Base-by-base conservation (phyloP, 148 eudicot species). In the Fagopyrum tataricum region DNA sequence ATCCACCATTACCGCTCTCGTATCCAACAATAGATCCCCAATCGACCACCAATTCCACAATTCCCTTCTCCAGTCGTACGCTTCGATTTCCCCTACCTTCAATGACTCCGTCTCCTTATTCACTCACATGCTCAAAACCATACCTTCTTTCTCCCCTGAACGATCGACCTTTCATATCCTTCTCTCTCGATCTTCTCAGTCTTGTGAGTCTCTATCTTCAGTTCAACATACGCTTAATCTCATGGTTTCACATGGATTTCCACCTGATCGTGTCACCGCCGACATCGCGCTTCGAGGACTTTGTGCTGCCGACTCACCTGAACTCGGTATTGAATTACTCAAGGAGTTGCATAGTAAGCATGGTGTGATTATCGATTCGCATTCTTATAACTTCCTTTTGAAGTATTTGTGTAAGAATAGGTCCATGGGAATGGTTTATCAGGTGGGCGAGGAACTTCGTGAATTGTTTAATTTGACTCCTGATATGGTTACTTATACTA, bases 401-500 rank as follows among this genome's bases (percentile, higher is more conserved):
- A 94, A 87, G 78, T 73, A 80, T 37, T 70, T 89, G 7, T 84
- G 89, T 24, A 88, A 67, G 66, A 77, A 73, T 72, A 75, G 85
- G 75, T 78, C 92, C 0, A 67, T 91, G 78, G 76, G 72, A 18
- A 81, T 55, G 74, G 89, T 88, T 48, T 87, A 90, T 77, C 43
- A 14, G 4, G 84, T 91, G 61, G 84, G 91, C 18, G 78, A 69
- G 7, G 90, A 87, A 13, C 81, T 94, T 83, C 74, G 76, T 20
- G 79, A 76, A n/a, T 76, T 31, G 14, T 75, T 91, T 7, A 76
- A 76, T 6, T 47, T 89, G 49, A 81, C 79, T 18, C 98, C 97
- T 3, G 93, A 94, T 76, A 80, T 94, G 58, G 80, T 88, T 43
- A 84, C 96, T 0, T 94, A 91, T 64, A 94, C 98, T 40, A 94